Evolutionary conservation across 306 rosid species (phyloP), one percentile per base, ranked within the genome.

Genomic region (Betula pendula): DNA sequence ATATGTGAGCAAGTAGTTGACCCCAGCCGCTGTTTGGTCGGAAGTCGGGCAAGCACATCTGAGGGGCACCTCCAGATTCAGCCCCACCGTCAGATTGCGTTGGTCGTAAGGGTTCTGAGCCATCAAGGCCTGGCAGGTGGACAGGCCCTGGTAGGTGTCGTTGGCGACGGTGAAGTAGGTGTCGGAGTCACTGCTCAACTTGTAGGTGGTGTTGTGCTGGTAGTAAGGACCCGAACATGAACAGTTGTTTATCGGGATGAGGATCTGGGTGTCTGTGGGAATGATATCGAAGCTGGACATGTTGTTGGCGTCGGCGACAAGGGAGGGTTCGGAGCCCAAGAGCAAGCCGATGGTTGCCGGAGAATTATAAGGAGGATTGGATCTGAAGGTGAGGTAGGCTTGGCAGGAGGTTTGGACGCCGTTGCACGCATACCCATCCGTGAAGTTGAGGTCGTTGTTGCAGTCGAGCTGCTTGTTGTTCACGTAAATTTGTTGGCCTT

Each of bases 321-420:
- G 49, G 10, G 77, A 0, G 11, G 91, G 3, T 0, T 56, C 6
- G 68, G 94, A 69, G 78, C 38, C 43, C 42, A 89, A 75, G 70
- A 89, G 90, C 29, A 33, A 79, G 5, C 88, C 81, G 8, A 92
- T 88, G 68, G 73, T 7, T 31, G 78, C 0, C 0, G 91, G 87
- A 0, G 84, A 24, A 80, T 62, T 62, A 88, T 83, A 88, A 7
- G 81, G 84, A 20, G 81, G 14, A 19, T 2, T 2, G 5, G 97
- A 88, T 68, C 80, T 80, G 90, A 92, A 92, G 7, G 92, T 89
- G 76, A 92, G 97, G 80, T 83, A 92, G 0, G 92, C 85, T 2
- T 0, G 4, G 82, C 97, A 92, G 0, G 94, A 78, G 0, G 82
- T 0, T 3, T 25, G 2, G 51, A 42, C 17, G 81, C 85, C 63